Evolutionary conservation across 352 stramenopile species (phyloP), one percentile per base, ranked within the genome.

Genomic region (Phytophthora europaea): DNA sequence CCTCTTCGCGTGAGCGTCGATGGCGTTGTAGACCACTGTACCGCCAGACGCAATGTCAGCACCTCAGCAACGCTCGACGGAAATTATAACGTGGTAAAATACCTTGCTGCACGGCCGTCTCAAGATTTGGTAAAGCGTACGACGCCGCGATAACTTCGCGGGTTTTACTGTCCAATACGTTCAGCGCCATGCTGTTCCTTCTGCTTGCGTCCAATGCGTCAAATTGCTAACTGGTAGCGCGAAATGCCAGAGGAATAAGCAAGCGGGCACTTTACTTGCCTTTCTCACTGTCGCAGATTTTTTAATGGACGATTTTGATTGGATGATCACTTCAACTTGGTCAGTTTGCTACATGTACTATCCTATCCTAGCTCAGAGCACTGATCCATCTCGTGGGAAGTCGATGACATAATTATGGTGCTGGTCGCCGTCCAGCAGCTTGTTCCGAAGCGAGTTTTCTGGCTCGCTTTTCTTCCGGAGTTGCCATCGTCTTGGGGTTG

Each of bases 101-200:
- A 94, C 89, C 84, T 90, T 94, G 84, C 33, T 91, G 79, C 26
- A 96, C 64, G 7, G 87, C 89, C 8, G 79, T 73, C 26, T 82
- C 73, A 10, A 96, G 69, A 55, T 83, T 70, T 40, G 89, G 86
- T 38, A 96, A 43, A 12, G 78, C 72, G 55, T 94, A 91, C 31
- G 89, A 84, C 8, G 87, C 89, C 12, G 68, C 76, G 31, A 94
- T 61, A 13, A 91, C 48, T 23, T 84, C 80, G 15, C 76, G 75
- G 8, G 81, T 88, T 53, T 68, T 74, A 18, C 64, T 61, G 51
- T 83, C 75, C 60, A 90, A 34, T 9, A 61, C 53, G 31, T 73
- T 65, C 56, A 90, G 48, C 28, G 16, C 60, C 60, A 78, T 78
- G n/a, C 4, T 59, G 18, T 28, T 78, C 45, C 20, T 59, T 65